Conservation (phyloP, 176 grass and related monocot genomes). For the Alopecurus myosuroides region DNA sequence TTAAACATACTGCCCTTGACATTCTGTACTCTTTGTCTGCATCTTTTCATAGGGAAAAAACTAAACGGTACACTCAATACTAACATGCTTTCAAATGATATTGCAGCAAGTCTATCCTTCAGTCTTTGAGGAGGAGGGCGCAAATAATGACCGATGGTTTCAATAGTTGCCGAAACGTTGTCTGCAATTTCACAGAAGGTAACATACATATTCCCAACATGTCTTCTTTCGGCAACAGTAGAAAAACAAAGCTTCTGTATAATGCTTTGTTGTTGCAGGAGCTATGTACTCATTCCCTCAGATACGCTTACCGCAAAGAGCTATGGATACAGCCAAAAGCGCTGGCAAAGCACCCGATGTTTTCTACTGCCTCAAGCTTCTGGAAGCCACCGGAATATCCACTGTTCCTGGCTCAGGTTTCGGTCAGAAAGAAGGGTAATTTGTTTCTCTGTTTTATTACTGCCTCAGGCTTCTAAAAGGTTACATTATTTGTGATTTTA, state of each 20-base stretch:
- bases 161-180: slow-evolving; percentile 95
- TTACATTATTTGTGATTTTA: background rate
- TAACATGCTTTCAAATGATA: slow-evolving; percentile 30
- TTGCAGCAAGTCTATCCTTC: slow-evolving; percentile 72
- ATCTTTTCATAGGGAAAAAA: background rate
- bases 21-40: slow-evolving; percentile 16
- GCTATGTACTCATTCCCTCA: slow-evolving; percentile 99
- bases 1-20: slow-evolving; percentile 16
- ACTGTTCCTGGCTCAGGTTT: slow-evolving; percentile 98
- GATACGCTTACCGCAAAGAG: slow-evolving; percentile 78
- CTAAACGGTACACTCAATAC: background rate
- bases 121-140: slow-evolving; percentile 88
- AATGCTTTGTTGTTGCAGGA: slow-evolving; percentile 46
- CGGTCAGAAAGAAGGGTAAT: slow-evolving; percentile 96
- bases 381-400: slow-evolving; percentile 95
- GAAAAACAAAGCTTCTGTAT: background rate
- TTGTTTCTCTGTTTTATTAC: background rate
- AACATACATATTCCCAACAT: background rate
- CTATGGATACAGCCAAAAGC: slow-evolving; percentile 76
- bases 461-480: background rate
- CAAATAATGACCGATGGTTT: slow-evolving; percentile 97
- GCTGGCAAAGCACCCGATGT: slow-evolving; percentile 85
- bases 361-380: slow-evolving; percentile 94
- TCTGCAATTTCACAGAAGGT: slow-evolving; percentile 99
- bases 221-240: background rate